Base-by-base conservation (phyloP, 2,329 filamentous ascomycete species). In the Furcasterigmium furcatum region DNA sequence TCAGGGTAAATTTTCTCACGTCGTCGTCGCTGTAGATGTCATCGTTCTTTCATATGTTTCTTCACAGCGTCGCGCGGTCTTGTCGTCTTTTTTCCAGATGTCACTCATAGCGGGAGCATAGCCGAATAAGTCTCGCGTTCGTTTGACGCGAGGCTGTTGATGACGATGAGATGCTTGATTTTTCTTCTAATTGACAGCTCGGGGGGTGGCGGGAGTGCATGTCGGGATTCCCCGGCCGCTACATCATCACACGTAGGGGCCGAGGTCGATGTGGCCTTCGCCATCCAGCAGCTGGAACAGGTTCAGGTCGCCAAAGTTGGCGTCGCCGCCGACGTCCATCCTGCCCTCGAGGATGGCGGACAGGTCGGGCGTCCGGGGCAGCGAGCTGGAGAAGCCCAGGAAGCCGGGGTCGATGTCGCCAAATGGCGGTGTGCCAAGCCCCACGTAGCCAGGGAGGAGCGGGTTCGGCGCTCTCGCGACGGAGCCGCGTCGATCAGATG, bases 261-360 rank as follows among this genome's bases (percentile, higher is more conserved):
- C 73, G 34, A 79, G 58, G 53, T 79, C 75, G 44, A 79, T 79
- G 8, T 76, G 74, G 0, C 76, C 76, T 2, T 74, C 72, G 0
- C 68, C 68, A 30, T 79, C 75, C 29, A 79, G 56, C 39, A 79
- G 48, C 1, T 75, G 70, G 52, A 79, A 79, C 13, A 79, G 45
- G 43, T 79, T 79, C 19, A 79, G 45, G 2, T 66, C 50, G 48
- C 72, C 55, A 56, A 76, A 56, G 46, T 68, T 51, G 21, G 70
- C 64, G 43, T 76, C 73, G 4, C 58, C 61, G 5, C 71, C 72
- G 10, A 56, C 57, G 0, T 67, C 66, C 16, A 67, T 56, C 5
- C 61, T 61, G 2, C 58, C 63, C 41, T 61, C 62, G 58, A 72
- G 65, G 22, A 43, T 35, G 9, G 67, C 62, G 2, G 63, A 65